Base-by-base conservation (phyloP, 805 yeast genomes). In the Zygosaccharomyces rouxii region DNA sequence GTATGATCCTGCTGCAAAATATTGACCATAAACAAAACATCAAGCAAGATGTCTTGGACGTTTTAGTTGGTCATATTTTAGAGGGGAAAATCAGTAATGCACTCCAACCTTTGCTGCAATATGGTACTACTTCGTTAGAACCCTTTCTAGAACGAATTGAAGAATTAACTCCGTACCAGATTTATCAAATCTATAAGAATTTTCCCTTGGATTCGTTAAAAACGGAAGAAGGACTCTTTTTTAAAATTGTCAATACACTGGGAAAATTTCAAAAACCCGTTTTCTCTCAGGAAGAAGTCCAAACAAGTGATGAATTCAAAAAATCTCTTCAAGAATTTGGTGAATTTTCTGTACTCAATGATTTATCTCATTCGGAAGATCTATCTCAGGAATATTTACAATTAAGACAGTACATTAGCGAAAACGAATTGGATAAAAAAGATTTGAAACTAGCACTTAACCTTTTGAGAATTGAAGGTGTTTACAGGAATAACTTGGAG, bases 361-460 rank as follows among this genome's bases (percentile, higher is more conserved):
- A 31, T n/a, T 23, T 31, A 4, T 46, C 49, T 52, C 33, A 13
- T 10, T 28, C 47, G 2, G 19, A 31, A 5, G 9, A 28, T 31
- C 11, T 42, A 4, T 7, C 39, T 10, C 33, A 43, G n/a, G 39
- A 35, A 9, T 59, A 55, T 33, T 37, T 46, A 18, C 48, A 52
- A 23, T n/a, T 57, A 5, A 29, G 57, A 7, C 46, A 55, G 13
- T 51, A 70, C 35, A 63, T 73, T 38, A 67, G 69, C 42, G 43
- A 58, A 3, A 64, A 66, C 37, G 73, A 73, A 2, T 60, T 74
- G 44, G 59, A 63, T 26, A 47, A 54, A 10, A 54, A 56, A 29
- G 61, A 70, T 40, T 52, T 72, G 9, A 14, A 35, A 4, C 37
- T 59, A 10, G 59, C 62, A 7, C 54, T 43, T 19, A 44, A 28